Conservation (phyloP, 176 grass and related monocot genomes). For the Musa itinerans region DNA sequence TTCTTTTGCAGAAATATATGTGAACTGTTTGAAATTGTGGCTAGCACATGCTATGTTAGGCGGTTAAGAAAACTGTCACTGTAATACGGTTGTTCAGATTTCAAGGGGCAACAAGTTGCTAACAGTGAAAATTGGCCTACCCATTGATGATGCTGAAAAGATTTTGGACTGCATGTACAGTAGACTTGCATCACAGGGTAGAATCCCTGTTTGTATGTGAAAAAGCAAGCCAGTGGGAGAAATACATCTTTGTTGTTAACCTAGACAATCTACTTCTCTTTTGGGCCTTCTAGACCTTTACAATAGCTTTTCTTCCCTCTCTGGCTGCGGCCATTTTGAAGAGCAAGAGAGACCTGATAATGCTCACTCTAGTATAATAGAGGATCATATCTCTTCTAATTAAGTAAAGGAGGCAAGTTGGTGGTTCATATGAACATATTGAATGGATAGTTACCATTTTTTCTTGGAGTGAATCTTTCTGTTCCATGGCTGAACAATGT, state of each 20-base stretch:
- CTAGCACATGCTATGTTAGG: neutral
- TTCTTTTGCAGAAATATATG: neutral
- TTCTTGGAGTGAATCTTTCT: too few relatives aligned
- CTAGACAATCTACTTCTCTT: neutral
- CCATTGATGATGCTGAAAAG: neutral
- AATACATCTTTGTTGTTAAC: neutral
- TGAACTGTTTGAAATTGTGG: neutral
- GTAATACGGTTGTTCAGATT: neutral
- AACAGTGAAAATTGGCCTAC: neutral
- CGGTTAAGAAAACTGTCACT: neutral
- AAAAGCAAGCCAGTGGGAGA: neutral
- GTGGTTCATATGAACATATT: neutral
- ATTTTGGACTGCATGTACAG: neutral
- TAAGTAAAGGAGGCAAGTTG: neutral
- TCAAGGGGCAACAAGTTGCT: neutral
- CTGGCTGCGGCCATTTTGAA: neutral
- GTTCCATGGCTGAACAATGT: too few relatives aligned
- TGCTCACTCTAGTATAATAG: neutral
- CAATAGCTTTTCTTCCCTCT: neutral
- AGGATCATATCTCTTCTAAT: neutral
- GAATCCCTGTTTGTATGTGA: neutral
- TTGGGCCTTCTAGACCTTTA: neutral
- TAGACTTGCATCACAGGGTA: neutral
- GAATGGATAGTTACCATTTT: too few relatives aligned
- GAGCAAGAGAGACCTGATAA: neutral